phyloP scores from a whole-genome alignment of 805 yeast species.

The Hanseniaspora taiwanica region DNA sequence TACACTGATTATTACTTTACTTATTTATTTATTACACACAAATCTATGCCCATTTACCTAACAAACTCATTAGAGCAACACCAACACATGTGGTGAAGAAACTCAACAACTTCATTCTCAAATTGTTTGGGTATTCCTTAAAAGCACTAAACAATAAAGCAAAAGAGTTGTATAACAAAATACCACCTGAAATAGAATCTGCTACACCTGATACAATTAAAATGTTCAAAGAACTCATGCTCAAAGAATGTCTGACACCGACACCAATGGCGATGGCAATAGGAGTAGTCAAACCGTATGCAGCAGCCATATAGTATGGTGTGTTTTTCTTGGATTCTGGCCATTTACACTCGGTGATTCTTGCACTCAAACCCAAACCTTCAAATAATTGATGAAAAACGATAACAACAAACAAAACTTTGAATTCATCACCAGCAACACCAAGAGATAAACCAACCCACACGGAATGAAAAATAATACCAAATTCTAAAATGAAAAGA shows the following conservation, averaged over 20 bases:
- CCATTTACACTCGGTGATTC: conserved; percentile 49
- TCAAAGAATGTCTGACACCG: conserved; percentile 52
- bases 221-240: conserved; percentile 44
- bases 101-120: conserved; percentile 36
- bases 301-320: conserved; percentile 45
- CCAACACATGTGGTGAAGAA: conserved; percentile 45
- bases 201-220: conserved; percentile 58
- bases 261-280: conserved; percentile 67
- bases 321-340: conserved; percentile 32
- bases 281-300: conserved; percentile 51
- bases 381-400: conserved; percentile 74
- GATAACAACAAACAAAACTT: conserved; percentile 52
- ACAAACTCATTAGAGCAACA: conserved; percentile 64
- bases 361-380: conserved; percentile 74
- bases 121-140: conserved; percentile 40
- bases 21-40: no score
- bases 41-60: conserved; percentile 63
- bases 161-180: conserved; percentile 64
- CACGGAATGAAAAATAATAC: conserved; percentile 71
- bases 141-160: conserved; percentile 52
- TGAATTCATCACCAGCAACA: conserved; percentile 65
- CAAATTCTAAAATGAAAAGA: conserved; percentile 57
- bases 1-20: no score
- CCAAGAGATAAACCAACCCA: conserved; percentile 71
- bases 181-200: conserved; percentile 69